Evolutionary conservation across 805 yeast genomes (phyloP), one percentile per base, ranked within the genome.

Genomic region (Wickerhamiella nectarea): DNA sequence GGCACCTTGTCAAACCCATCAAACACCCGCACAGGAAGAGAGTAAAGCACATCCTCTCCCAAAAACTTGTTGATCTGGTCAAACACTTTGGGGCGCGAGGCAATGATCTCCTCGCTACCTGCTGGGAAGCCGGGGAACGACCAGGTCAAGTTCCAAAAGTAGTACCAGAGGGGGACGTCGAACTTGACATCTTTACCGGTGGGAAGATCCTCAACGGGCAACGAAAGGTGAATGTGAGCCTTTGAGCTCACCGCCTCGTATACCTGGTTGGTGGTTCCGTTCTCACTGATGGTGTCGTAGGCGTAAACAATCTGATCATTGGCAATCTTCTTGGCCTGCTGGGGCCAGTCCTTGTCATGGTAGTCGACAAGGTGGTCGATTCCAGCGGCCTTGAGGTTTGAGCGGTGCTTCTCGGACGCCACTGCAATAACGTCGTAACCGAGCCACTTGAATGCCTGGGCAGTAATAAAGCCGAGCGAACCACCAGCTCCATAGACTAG

Each of bases 391-490:
- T 65, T 65, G 48, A 75, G 54, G 39, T 52, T 54, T 8, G 61
- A 61, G 48, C 61, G 63, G 54, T 74, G 63, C 51, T 67, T 69
- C 46, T 61, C 55, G 2, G 78, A 71, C 12, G 80, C 76, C 38
- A 72, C 69, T 3, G 70, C 69, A 40, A 70, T 58, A 38, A 73
- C 69, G 37, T 66, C 66, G 51, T 55, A 67, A 10, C 72, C 74
- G 15, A 71, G 46, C 25, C 63, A 54, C 51, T 71, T 72, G 18
- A 80, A 80, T 35, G 76, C 49, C 63, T 80, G 87, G 43, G 78
- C 69, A 7, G 76, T 73, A 17, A 64, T 38, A 39, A 63, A 65
- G 21, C 85, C 85, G 11, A 77, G 67, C 17, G 80, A 69, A 18
- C 82, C 68, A 12, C 82, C 73, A 50, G 80, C 87, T 9, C 62